Conservation (phyloP, 768 basidiomycete species). For the Tricholoma hemisulphureum region DNA sequence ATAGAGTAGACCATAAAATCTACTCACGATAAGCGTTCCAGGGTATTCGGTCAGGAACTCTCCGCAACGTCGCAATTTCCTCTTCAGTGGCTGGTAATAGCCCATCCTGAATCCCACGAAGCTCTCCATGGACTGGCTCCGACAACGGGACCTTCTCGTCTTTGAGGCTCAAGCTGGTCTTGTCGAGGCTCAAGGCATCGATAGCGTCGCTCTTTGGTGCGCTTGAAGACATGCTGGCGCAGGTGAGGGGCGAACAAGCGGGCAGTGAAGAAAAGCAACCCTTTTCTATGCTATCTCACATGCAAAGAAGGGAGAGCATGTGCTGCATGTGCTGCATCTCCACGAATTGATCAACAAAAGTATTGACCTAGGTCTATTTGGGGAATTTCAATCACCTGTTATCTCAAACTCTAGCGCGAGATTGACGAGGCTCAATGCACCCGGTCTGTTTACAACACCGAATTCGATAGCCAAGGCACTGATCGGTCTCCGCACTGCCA, state of each 20-base stretch:
- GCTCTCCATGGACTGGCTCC: slow-evolving; percentile 6
- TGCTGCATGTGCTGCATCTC: too few relatives aligned
- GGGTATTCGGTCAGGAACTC: slow-evolving; percentile 58
- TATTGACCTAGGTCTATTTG: too few relatives aligned
- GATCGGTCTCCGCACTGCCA: too few relatives aligned
- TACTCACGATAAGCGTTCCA: slow-evolving; percentile 55
- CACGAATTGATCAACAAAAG: too few relatives aligned
- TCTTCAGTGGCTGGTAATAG: slow-evolving; percentile 65
- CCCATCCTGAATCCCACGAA: slow-evolving; percentile 43
- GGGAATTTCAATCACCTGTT: too few relatives aligned
- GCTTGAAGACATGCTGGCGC: background rate
- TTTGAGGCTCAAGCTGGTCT: background rate
- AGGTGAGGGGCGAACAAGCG: background rate
- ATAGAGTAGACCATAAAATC: background rate
- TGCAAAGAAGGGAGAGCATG: too few relatives aligned
- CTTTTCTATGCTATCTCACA: background rate
- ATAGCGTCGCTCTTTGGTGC: background rate
- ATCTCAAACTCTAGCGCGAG: too few relatives aligned
- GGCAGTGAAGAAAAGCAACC: background rate
- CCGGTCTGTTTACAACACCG: too few relatives aligned
- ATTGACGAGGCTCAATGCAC: too few relatives aligned
- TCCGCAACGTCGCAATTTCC: slow-evolving; percentile 55
- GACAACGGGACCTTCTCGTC: slow-evolving; percentile 3
- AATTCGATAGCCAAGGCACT: too few relatives aligned
- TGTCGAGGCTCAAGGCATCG: background rate